A percentile compares a stretch with the other conserved stretches of the same genome.
These are phyloP conservation scores for Cicer bijugum DNA, from an alignment of 306 rosid genomes.

Conservation along the genomic window DNA sequence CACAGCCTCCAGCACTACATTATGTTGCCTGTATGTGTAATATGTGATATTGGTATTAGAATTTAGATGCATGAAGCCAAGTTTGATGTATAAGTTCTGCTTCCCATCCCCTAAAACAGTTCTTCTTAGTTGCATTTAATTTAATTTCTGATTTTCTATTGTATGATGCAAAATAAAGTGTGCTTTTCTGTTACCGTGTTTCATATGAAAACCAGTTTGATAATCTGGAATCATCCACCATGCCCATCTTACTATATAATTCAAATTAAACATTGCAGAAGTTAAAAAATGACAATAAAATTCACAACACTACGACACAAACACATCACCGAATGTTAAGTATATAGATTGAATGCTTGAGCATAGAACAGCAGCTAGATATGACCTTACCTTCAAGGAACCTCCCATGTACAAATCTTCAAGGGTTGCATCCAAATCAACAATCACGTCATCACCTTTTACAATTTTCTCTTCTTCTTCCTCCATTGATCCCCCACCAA, in stretches of 20 bases:
- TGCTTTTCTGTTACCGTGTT: not conserved
- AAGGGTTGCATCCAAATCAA: constrained; percentile 82
- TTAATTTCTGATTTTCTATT: constrained; percentile 19
- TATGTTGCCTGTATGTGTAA: constrained; percentile 16
- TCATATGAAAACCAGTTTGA: constrained; percentile 30
- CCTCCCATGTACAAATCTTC: constrained; percentile 99
- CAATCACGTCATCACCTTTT: constrained; percentile 86
- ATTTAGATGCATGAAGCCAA: not conserved
- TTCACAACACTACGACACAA: constrained; percentile 6
- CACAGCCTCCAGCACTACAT: constrained; percentile 6
- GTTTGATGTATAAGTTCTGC: constrained; percentile 1
- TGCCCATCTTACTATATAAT: constrained; percentile 15
- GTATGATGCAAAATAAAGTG: constrained; percentile 24
- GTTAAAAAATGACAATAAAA: not conserved
- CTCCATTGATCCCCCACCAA: constrained; percentile 77
- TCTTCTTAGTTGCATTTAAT: constrained; percentile 20
- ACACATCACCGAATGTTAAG: not conserved
- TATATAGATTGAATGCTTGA: not conserved
- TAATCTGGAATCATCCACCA: constrained; percentile 1
- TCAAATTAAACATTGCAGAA: constrained; percentile 22
- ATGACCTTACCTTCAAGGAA: constrained; percentile 72
- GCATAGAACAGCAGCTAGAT: constrained; percentile 10
- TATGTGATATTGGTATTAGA: not conserved
- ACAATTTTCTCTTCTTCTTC: constrained; percentile 86
- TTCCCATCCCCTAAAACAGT: constrained; percentile 16